Evolutionary conservation across 768 basidiomycete species (phyloP).

Genomic region (Heimioporus sp.): DNA sequence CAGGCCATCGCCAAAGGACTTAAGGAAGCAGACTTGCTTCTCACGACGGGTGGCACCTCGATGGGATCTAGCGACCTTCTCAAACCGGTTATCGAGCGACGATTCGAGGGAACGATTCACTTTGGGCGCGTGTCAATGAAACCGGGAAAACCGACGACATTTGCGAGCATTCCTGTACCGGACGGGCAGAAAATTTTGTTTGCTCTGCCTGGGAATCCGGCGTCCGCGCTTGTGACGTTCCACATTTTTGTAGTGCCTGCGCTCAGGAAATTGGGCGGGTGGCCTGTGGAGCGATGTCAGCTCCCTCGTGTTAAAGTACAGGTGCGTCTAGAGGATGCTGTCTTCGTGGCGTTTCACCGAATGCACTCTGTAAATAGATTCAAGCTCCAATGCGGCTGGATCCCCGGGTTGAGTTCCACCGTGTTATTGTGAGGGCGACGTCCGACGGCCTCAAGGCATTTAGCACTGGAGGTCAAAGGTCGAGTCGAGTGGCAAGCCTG

Average conservation of each 20-base stretch:
- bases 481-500: conserved; percentile 77
- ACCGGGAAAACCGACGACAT: conserved; percentile 88
- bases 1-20: conserved; percentile 56
- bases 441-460: conserved; percentile 54
- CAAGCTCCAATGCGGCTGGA: conserved; percentile 66
- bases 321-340: conserved; percentile 38
- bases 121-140: conserved; percentile 86
- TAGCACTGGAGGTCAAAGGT: conserved; percentile 86
- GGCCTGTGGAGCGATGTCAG: conserved; percentile 48
- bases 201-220: conserved; percentile 88
- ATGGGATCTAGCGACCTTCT: conserved; percentile 89
- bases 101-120: conserved; percentile 73
- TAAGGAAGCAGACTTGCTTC: conserved; percentile 64
- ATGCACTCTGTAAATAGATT: conserved; percentile 36
- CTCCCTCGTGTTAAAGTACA: conserved; percentile 62
- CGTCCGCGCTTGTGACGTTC: conserved; percentile 84
- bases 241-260: conserved; percentile 84
- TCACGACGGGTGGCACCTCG: conserved; percentile 88
- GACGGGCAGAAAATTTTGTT: conserved; percentile 63
- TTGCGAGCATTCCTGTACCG: conserved; percentile 65
- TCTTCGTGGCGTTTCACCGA: background rate
- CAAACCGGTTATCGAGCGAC: conserved; percentile 84
- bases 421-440: conserved; percentile 55
- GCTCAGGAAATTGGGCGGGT: conserved; percentile 69
- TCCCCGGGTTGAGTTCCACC: conserved; percentile 79